These are phyloP conservation scores for Mycena kentingensis DNA, from an alignment of 768 basidiomycete genomes.

Conservation along the genomic window DNA sequence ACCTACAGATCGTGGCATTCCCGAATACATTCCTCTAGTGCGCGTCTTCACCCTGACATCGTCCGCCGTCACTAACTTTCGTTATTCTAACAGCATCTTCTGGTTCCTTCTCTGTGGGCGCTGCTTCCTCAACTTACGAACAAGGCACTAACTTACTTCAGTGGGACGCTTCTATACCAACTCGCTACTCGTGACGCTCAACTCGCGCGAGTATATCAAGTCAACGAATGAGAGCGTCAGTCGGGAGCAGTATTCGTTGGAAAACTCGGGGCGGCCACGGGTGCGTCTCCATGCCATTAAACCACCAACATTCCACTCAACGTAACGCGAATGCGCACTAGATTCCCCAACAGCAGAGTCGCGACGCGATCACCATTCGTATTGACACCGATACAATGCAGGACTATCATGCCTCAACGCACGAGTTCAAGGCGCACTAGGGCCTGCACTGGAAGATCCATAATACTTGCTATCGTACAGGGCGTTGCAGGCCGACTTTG, in stretches of 20 bases:
- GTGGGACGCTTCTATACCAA: conserved; percentile 21
- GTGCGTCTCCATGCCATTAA: conserved; percentile 1
- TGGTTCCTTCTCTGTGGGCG: conserved; percentile 18
- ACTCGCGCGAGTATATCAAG: conserved; percentile 19
- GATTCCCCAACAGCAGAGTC: neutral
- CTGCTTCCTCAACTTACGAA: neutral
- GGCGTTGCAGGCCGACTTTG: too few species aligned
- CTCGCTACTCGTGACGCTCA: conserved; percentile 20
- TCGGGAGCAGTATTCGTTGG: conserved; percentile 16
- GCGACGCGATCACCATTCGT: conserved; percentile 13
- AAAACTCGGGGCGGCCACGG: conserved; percentile 6
- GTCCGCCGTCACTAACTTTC: neutral
- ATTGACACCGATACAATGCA: conserved; percentile 20
- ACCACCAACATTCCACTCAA: neutral
- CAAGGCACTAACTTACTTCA: neutral
- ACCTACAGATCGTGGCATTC: conserved; percentile 8
- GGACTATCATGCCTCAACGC: conserved; percentile 10
- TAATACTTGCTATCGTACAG: too few species aligned
- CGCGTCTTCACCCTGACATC: neutral
- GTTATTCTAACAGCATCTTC: conserved; percentile 11
- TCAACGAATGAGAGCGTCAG: neutral
- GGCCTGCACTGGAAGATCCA: too few species aligned
- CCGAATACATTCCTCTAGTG: conserved; percentile 20
- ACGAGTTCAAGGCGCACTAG: too few species aligned
- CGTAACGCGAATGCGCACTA: neutral